A percentile compares a stretch with the other conserved stretches of the same genome.
Evolutionary conservation across 345 rosid species (phyloP).

Genomic region (Hypericum perforatum): DNA sequence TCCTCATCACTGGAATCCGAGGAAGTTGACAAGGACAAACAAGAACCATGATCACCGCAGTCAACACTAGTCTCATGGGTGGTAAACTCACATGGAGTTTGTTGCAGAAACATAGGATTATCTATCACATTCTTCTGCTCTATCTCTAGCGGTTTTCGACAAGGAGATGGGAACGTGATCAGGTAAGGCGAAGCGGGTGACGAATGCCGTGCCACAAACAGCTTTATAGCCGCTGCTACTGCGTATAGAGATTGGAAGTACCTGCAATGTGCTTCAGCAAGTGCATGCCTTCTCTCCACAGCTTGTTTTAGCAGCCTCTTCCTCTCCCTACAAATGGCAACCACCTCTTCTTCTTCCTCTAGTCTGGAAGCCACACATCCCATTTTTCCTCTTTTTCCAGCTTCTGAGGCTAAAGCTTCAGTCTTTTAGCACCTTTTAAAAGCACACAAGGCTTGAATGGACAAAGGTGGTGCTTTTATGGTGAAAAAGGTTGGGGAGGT

Average conservation of each 20-base stretch:
- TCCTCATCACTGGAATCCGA: slow-evolving; percentile 22
- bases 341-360: slow-evolving; percentile 61
- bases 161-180: slow-evolving; percentile 42
- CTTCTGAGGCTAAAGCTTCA: slow-evolving; percentile 9
- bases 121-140: slow-evolving; percentile 22
- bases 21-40: slow-evolving; percentile 27
- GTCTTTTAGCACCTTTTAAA: background rate
- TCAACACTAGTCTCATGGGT: slow-evolving; percentile 31
- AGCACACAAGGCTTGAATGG: slow-evolving; percentile 7
- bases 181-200: slow-evolving; percentile 59
- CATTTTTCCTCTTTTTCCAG: slow-evolving; percentile 21
- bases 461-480: slow-evolving; percentile 16
- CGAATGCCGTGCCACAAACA: slow-evolving; percentile 61
- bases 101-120: slow-evolving; percentile 51
- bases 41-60: slow-evolving; percentile 25
- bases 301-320: slow-evolving; percentile 48
- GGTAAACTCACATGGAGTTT: slow-evolving; percentile 31
- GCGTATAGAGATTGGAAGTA: slow-evolving; percentile 63
- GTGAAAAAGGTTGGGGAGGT: slow-evolving; percentile 8
- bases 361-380: slow-evolving; percentile 68
- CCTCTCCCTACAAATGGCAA: slow-evolving; percentile 57
- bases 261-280: slow-evolving; percentile 58
- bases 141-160: slow-evolving; percentile 23
- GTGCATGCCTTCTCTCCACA: slow-evolving; percentile 45
- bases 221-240: slow-evolving; percentile 56